These are phyloP conservation scores for Elymus sibiricus DNA, from an alignment of 176 grass and related monocot genomes.

Conservation along the genomic window DNA sequence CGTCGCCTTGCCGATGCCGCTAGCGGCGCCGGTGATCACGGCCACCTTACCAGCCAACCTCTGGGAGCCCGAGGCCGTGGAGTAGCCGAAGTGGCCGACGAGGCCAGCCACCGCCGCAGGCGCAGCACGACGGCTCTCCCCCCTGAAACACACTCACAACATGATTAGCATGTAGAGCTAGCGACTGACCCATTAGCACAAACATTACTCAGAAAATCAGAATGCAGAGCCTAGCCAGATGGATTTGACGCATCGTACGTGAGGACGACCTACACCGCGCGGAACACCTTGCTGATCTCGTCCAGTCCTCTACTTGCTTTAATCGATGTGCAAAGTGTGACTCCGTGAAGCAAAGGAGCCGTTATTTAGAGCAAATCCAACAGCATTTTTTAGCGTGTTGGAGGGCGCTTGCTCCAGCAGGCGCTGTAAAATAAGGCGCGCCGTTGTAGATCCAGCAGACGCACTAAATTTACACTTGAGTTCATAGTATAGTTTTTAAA, in stretches of 20 bases:
- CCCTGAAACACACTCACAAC: background rate
- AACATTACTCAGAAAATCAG: no score
- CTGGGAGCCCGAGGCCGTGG: background rate
- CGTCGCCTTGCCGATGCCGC: background rate
- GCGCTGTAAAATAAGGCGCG: no score
- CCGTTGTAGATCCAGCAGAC: no score
- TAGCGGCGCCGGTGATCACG: background rate
- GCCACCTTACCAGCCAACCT: conserved; percentile 8
- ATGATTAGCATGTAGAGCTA: background rate
- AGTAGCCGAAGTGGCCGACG: background rate
- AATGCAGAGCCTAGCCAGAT: no score
- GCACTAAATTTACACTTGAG: no score
- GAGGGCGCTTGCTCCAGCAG: no score
- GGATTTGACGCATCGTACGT: background rate
- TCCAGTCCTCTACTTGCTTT: no score
- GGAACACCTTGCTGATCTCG: background rate
- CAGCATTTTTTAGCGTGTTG: no score
- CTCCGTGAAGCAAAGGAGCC: background rate
- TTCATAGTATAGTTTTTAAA: no score
- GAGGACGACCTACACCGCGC: background rate
- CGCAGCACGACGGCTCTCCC: background rate
- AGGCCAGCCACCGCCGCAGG: background rate
- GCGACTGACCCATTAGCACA: no score
- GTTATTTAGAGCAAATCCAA: no score
- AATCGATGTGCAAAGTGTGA: background rate